These are phyloP conservation scores for Corymbia citriodora DNA, from an alignment of 441 rosid genomes.

Conservation along the genomic window DNA sequence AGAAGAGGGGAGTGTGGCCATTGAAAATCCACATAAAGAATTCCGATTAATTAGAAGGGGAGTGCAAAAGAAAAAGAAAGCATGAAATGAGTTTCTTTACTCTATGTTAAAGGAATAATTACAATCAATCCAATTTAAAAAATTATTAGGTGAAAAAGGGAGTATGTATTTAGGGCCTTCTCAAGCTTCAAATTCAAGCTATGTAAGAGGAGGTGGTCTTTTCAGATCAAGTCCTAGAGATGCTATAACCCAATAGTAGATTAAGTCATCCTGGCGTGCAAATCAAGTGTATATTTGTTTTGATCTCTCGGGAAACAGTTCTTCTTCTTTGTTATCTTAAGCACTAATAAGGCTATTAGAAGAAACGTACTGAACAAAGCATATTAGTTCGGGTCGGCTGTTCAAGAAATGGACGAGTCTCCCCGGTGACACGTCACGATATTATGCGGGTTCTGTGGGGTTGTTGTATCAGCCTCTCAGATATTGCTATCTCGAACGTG, in stretches of 20 bases:
- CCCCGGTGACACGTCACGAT: not conserved
- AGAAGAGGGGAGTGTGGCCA: not conserved
- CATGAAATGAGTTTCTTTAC: not conserved
- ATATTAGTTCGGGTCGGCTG: not conserved
- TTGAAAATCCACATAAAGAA: not conserved
- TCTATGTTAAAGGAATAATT: not conserved
- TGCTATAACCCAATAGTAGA: not conserved
- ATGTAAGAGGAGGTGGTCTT: not conserved
- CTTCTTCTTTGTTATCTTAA: not conserved
- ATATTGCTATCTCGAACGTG: not conserved
- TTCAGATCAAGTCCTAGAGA: not conserved
- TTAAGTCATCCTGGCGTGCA: not conserved
- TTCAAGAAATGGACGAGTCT: not conserved
- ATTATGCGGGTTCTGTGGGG: not conserved
- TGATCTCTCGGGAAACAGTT: not conserved
- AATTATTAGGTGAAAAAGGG: not conserved
- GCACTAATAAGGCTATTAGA: not conserved
- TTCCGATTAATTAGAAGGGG: not conserved
- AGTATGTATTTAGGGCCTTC: not conserved
- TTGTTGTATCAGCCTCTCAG: not conserved
- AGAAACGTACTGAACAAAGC: not conserved
- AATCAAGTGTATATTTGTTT: not conserved
- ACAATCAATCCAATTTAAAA: not conserved
- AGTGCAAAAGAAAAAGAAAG: not conserved
- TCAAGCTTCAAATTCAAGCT: not conserved